phyloP scores from a whole-genome alignment of 2,329 filamentous ascomycete genomes.

The Neurospora sp. region DNA sequence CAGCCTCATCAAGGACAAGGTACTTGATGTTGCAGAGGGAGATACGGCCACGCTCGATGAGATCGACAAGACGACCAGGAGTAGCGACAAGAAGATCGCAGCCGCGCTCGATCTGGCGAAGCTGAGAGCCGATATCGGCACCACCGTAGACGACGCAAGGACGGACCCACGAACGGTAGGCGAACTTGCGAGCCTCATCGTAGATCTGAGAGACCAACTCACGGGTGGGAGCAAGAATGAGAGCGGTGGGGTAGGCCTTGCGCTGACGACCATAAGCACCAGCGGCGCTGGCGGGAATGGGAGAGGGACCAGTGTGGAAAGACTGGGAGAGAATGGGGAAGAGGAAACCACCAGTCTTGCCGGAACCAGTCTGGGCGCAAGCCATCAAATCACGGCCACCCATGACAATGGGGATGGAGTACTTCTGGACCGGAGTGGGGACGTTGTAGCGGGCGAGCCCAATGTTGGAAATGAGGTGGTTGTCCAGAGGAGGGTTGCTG shows the following conservation, averaged over 20 bases:
- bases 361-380: constrained; percentile 98
- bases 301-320: constrained; percentile 77
- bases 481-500: constrained; percentile 89
- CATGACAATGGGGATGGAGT: constrained; percentile 99
- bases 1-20: constrained; percentile 94
- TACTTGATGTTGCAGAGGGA: constrained; percentile 99
- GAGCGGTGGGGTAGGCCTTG: constrained; percentile 92
- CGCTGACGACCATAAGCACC: constrained; percentile 84
- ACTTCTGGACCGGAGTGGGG: constrained; percentile 96
- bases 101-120: constrained; percentile 93
- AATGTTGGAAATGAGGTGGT: constrained; percentile 89
- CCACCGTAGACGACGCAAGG: constrained; percentile 98
- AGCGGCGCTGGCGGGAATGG: constrained; percentile 51
- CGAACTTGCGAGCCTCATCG: constrained; percentile 95
- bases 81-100: constrained; percentile 97
- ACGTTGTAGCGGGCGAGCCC: constrained; percentile 89
- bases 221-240: constrained; percentile 93
- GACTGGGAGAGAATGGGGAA: constrained; percentile 99
- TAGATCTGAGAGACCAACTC: constrained; percentile 98
- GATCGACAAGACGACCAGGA: constrained; percentile 90
- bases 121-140: constrained; percentile 96
- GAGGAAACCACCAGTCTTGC: constrained; percentile 99
- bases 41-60: constrained; percentile 97
- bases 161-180: constrained; percentile 97
- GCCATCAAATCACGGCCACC: constrained; percentile 97